Base-by-base conservation (phyloP, 106 monocot species). In the Ottelia alismoides region DNA sequence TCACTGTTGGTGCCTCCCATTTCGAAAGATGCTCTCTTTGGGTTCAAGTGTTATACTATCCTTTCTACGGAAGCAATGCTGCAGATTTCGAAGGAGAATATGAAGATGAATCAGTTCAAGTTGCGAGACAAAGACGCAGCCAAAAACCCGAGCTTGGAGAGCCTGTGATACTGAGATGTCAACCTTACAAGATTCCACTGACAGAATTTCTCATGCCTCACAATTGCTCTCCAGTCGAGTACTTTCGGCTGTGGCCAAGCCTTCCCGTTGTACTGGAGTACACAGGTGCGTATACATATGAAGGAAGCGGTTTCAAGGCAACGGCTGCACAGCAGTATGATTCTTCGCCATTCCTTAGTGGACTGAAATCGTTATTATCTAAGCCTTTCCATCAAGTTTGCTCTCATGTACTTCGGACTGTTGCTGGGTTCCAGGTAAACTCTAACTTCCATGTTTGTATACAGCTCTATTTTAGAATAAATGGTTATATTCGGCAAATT, bases 301-400 rank as follows among this genome's bases (percentile, higher is more conserved):
- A 96, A 71, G 96, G 96, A 25, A 96, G 96, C 57, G 96, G 96
- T 49, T 96, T 96, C 58, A 88, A 74, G 63, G 96, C 96, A 50
- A 96, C 89, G 20, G 96, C 96, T 51, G 96, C 96, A 30, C 89
- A 85, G 49, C 85, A 96, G 63, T 81, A 77, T 57, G 96, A 78
- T 4, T 68, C 89, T 31, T 96, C 96, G 0, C 96, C 96, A 20
- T 96, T 96, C 61, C 78, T 96, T 2, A 96, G 85, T 58, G 96
- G 96, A 28, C 51, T 96, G 53, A 84, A 78, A 57, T 89, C 88
- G 14, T 73, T 96, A 25, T 76, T 82, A 18, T 76, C 78, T 18
- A 96, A 96, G 54, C 96, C 89, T 28, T 96, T 96, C 74, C 96
- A 96, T 77, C 96, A 76, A 81, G 96, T 96, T 57, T 96, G 96